phyloP scores from a whole-genome alignment of 2,329 filamentous ascomycete genomes.

The Rachicladosporium sp. region DNA sequence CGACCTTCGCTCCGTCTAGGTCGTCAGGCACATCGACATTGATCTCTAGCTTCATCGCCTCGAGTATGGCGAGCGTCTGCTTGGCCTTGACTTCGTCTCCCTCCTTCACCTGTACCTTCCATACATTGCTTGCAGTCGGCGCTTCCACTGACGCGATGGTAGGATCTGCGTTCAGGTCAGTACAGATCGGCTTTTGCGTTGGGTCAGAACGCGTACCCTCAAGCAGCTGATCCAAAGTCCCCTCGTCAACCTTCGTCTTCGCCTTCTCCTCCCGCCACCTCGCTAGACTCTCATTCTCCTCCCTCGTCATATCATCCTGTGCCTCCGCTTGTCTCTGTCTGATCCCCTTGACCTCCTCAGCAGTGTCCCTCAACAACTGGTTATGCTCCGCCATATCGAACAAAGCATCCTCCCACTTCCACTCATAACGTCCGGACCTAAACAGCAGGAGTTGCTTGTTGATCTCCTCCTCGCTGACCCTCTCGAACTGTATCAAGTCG shows the following conservation, averaged over 20 bases:
- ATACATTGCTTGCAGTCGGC: conserved; percentile 35
- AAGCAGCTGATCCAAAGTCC: conserved; percentile 37
- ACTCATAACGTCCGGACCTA: conserved; percentile 40
- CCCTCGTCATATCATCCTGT: conserved; percentile 37
- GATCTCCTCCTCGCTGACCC: conserved; percentile 41
- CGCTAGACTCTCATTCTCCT: conserved; percentile 33
- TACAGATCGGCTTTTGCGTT: no score
- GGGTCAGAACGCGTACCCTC: conserved; percentile 22
- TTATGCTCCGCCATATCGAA: conserved; percentile 48
- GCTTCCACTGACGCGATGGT: conserved; percentile 28
- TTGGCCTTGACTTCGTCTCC: conserved; percentile 23
- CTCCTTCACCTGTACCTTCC: conserved; percentile 31
- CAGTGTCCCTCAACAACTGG: conserved; percentile 32
- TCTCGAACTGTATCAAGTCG: conserved; percentile 44
- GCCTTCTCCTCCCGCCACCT: conserved; percentile 33
- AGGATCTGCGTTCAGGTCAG: conserved; percentile 16
- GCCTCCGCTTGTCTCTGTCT: conserved; percentile 34
- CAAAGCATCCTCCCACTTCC: conserved; percentile 35
- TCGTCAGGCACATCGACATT: conserved; percentile 29
- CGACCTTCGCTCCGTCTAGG: conserved; percentile 20
- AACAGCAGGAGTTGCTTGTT: conserved; percentile 37
- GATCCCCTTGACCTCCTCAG: conserved; percentile 36
- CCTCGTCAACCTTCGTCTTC: conserved; percentile 33
- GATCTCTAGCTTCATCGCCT: conserved; percentile 37
- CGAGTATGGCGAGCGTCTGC: conserved; percentile 29